A percentile compares a stretch with the other conserved stretches of the same genome.
phyloP scores from a whole-genome alignment of 2,329 filamentous ascomycete genomes.

The Phaeosphaeriaceae sp. region DNA sequence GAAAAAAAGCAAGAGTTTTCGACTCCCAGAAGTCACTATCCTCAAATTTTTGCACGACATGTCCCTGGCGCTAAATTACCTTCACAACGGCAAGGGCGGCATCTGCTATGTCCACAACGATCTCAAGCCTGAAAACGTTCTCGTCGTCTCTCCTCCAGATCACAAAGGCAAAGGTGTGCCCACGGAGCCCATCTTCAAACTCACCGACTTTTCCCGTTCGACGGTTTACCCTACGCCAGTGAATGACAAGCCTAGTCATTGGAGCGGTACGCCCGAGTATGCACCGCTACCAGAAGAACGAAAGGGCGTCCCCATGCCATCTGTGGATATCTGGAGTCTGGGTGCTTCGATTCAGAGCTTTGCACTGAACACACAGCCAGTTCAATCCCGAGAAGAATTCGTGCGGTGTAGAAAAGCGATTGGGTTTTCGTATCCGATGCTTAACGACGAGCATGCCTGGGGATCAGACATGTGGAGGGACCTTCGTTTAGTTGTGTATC shows the following conservation, averaged over 20 bases:
- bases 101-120: conserved; percentile 78
- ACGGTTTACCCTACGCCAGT: conserved; percentile 3
- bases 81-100: conserved; percentile 23
- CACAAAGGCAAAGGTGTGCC: conserved; percentile 9
- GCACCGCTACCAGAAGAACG: conserved; percentile 21
- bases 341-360: conserved; percentile 30
- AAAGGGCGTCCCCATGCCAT: conserved; percentile 11
- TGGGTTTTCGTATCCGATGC: not conserved
- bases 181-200: conserved; percentile 29
- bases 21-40: conserved; percentile 28
- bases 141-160: conserved; percentile 59
- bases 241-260: not conserved
- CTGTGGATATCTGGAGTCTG: conserved; percentile 31
- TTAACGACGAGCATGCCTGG: conserved; percentile 1
- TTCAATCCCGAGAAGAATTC: conserved; percentile 13
- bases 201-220: conserved; percentile 30
- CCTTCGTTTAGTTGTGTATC: conserved; percentile 6
- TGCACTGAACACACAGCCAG: conserved; percentile 16
- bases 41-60: conserved; percentile 38
- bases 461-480: conserved; percentile 3
- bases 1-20: not conserved
- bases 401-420: conserved; percentile 3
- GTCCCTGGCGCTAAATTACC: conserved; percentile 23
- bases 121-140: conserved; percentile 90
- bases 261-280: conserved; percentile 27